These are phyloP conservation scores for Macroventuria anomochaeta DNA, from an alignment of 2,329 filamentous ascomycete species.

Conservation along the genomic window DNA sequence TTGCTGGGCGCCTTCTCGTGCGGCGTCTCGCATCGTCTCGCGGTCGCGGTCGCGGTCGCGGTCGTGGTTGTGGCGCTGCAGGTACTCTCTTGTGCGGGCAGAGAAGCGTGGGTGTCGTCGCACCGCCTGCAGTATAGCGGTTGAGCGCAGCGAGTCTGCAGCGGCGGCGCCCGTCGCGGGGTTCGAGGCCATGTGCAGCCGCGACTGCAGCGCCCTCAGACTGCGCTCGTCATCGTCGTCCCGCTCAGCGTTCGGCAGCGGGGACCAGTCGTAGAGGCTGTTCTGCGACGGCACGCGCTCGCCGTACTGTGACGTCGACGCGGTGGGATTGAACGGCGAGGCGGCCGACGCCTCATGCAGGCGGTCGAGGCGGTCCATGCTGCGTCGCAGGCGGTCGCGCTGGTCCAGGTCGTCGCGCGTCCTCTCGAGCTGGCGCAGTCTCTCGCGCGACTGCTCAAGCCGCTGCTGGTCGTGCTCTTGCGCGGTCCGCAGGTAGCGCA, in stretches of 20 bases:
- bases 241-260: slow-evolving; percentile 38
- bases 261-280: slow-evolving; percentile 67
- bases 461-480: slow-evolving; percentile 34
- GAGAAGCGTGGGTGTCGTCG: slow-evolving; percentile 50
- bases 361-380: slow-evolving; percentile 51
- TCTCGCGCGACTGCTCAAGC: slow-evolving; percentile 26
- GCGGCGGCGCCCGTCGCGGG: slow-evolving; percentile 49
- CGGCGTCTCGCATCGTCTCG: background rate
- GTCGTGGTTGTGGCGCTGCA: slow-evolving; percentile 52
- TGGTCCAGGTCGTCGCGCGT: slow-evolving; percentile 46
- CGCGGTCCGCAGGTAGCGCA: slow-evolving; percentile 28
- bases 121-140: slow-evolving; percentile 50
- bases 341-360: slow-evolving; percentile 39
- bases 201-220: slow-evolving; percentile 3
- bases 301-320: slow-evolving; percentile 54
- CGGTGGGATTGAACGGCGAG: background rate
- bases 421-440: slow-evolving; percentile 36
- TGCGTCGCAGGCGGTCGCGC: slow-evolving; percentile 51
- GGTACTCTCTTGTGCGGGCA: slow-evolving; percentile 45
- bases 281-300: slow-evolving; percentile 61
- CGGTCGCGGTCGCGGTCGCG: slow-evolving; percentile 38
- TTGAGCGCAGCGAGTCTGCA: slow-evolving; percentile 43
- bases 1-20: background rate
- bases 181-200: slow-evolving; percentile 38
- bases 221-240: slow-evolving; percentile 2